Evolutionary conservation across 192 early-diverging fungal species (phyloP).

Genomic region (Radiomyces spectabilis): DNA sequence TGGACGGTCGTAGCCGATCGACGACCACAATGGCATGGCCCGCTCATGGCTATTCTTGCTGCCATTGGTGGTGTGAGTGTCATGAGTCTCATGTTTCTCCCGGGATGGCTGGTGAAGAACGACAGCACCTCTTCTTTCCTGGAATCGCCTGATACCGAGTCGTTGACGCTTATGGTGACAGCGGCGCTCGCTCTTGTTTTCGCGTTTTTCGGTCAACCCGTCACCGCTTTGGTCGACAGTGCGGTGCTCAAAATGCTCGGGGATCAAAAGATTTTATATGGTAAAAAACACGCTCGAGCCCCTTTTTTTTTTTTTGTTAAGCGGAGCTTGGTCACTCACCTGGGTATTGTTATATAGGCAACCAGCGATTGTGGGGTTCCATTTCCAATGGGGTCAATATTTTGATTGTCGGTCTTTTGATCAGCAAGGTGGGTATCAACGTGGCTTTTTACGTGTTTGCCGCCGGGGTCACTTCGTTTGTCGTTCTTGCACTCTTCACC

Average conservation of each 20-base stretch:
- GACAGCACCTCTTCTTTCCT: too few relatives aligned
- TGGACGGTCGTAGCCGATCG: conserved; percentile 24
- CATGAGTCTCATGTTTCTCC: neutral
- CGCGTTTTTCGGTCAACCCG: conserved; percentile 24
- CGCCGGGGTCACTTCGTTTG: conserved; percentile 9
- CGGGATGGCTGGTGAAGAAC: too few relatives aligned
- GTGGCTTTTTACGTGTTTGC: conserved; percentile 26
- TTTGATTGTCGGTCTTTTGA: conserved; percentile 9
- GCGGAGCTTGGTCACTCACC: neutral
- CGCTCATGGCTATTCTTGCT: conserved; percentile 8
- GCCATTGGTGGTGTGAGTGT: conserved; percentile 7
- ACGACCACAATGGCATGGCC: conserved; percentile 12
- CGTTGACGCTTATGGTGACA: neutral
- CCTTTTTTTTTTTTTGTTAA: neutral
- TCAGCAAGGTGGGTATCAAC: conserved; percentile 10
- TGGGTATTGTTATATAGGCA: conserved; percentile 10
- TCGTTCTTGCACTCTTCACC: too few relatives aligned
- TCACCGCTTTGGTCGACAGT: conserved; percentile 24
- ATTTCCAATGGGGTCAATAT: conserved; percentile 23
- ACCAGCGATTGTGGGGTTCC: conserved; percentile 25
- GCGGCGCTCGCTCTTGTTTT: conserved; percentile 2
- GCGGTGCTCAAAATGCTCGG: conserved; percentile 27
- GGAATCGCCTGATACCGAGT: neutral
- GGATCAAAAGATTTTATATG: conserved; percentile 32
- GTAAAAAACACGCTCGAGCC: conserved; percentile 8